Percentiles rank a stretch among this genome's conserved stretches.
Evolutionary conservation across 2,329 filamentous ascomycete species (phyloP).

Genomic region (Colletotrichum sp.): DNA sequence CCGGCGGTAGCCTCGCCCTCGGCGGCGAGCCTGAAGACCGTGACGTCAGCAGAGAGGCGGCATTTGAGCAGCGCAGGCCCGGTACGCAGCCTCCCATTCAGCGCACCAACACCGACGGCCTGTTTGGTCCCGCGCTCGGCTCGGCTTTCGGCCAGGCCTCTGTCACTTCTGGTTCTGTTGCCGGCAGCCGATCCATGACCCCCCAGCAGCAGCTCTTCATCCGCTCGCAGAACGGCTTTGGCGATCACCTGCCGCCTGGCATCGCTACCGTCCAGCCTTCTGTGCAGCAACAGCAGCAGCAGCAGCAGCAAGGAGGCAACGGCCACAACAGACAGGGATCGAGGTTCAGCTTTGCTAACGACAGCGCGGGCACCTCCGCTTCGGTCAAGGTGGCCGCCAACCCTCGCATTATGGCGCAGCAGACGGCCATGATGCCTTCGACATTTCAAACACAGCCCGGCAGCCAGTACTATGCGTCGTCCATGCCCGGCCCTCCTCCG

Average conservation of each 20-base stretch:
- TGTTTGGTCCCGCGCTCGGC: constrained; percentile 59
- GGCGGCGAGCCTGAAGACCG: constrained; percentile 92
- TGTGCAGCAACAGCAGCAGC: constrained; percentile 63
- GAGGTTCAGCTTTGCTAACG: constrained; percentile 86
- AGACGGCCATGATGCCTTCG: constrained; percentile 84
- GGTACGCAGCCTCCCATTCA: constrained; percentile 81
- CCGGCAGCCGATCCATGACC: constrained; percentile 74
- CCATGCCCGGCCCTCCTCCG: constrained; percentile 91
- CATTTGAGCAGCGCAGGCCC: constrained; percentile 64
- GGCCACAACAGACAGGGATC: constrained; percentile 85
- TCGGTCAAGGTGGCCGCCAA: constrained; percentile 81
- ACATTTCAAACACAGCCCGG: constrained; percentile 64
- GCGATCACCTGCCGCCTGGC: constrained; percentile 65
- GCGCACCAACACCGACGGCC: constrained; percentile 57
- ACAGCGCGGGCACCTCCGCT: constrained; percentile 65
- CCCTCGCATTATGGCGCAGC: constrained; percentile 81
- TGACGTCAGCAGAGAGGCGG: constrained; percentile 57
- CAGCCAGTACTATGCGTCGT: constrained; percentile 80
- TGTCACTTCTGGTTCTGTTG: constrained; percentile 60
- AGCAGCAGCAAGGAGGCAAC: constrained; percentile 61
- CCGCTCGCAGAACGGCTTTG: constrained; percentile 65
- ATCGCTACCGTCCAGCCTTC: constrained; percentile 57
- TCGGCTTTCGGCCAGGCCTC: constrained; percentile 54
- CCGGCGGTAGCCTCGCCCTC: constrained; percentile 82
- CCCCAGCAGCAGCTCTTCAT: constrained; percentile 79